phyloP scores from a whole-genome alignment of 768 basidiomycete genomes.

The Pisolithus sp. region DNA sequence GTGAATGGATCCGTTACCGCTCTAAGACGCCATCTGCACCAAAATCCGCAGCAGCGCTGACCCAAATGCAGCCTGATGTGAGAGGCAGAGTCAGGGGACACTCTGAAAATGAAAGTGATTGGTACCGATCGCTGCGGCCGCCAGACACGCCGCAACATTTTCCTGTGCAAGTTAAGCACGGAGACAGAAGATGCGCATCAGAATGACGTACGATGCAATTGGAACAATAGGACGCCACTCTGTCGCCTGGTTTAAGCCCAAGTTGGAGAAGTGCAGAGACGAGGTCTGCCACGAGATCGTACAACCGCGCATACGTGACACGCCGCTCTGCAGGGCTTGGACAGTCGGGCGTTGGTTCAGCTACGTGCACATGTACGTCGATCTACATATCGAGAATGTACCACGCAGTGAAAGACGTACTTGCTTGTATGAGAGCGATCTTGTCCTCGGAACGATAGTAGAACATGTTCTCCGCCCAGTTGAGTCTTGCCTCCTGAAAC shows the following conservation, averaged over 20 bases:
- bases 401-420: conserved; percentile 36
- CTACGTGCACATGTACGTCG: conserved; percentile 26
- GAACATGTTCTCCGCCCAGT: conserved; percentile 83
- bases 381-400: conserved; percentile 7
- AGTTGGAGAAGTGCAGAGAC: conserved; percentile 50
- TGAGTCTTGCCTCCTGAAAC: conserved; percentile 62
- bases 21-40: conserved; percentile 74
- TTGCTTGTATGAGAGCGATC: conserved; percentile 62
- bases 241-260: conserved; percentile 57
- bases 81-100: not conserved
- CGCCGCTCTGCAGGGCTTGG: conserved; percentile 39
- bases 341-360: conserved; percentile 52
- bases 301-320: conserved; percentile 53
- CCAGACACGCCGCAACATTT: conserved; percentile 61
- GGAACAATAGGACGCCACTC: conserved; percentile 71
- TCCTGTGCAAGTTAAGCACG: conserved; percentile 37
- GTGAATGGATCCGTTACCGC: conserved; percentile 36
- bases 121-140: conserved; percentile 55
- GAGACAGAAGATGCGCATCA: conserved; percentile 4
- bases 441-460: conserved; percentile 49
- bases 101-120: not conserved
- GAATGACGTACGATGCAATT: conserved; percentile 61
- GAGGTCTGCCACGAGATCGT: conserved; percentile 47
- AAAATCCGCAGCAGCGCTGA: conserved; percentile 77
- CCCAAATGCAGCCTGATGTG: conserved; percentile 61